Evolutionary conservation across 2,329 filamentous ascomycete species (phyloP).

Genomic region (Alternaria burnsii): DNA sequence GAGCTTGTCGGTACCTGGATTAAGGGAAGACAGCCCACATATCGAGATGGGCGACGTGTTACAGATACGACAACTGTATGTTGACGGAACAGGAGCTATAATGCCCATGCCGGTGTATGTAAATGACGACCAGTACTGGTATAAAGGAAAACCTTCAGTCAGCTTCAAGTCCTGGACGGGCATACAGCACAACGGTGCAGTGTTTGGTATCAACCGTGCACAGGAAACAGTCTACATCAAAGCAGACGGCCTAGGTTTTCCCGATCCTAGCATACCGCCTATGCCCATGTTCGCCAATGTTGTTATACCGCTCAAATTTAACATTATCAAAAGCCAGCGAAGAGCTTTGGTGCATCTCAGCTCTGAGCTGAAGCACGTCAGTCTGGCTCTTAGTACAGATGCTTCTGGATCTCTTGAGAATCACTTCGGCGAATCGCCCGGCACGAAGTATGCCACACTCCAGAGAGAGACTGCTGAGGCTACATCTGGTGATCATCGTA

Average conservation of each 20-base stretch:
- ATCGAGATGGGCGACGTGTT: slow-evolving; percentile 45
- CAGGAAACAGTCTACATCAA: slow-evolving; percentile 36
- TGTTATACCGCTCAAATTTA: slow-evolving; percentile 30
- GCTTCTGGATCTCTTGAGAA: not conserved
- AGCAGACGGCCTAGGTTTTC: slow-evolving; percentile 19
- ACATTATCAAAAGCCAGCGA: slow-evolving; percentile 15
- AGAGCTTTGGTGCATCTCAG: slow-evolving; percentile 19
- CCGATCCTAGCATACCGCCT: not conserved
- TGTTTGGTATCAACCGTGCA: slow-evolving; percentile 34
- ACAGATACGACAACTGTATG: slow-evolving; percentile 41
- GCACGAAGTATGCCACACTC: not conserved
- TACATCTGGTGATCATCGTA: not conserved
- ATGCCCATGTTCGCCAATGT: slow-evolving; percentile 34
- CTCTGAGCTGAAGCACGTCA: slow-evolving; percentile 10
- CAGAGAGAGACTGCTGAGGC: not conserved
- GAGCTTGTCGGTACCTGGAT: slow-evolving; percentile 35
- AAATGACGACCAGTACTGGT: not conserved
- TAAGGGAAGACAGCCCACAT: slow-evolving; percentile 43
- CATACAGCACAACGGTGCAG: slow-evolving; percentile 30
- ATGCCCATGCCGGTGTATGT: slow-evolving; percentile 8
- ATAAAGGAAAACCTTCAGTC: not conserved
- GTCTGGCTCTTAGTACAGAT: not conserved
- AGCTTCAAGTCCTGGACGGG: slow-evolving; percentile 26
- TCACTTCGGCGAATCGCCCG: not conserved
- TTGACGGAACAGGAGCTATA: slow-evolving; percentile 25